Conservation (phyloP, 306 rosid genomes). For the Ceratonia siliqua region DNA sequence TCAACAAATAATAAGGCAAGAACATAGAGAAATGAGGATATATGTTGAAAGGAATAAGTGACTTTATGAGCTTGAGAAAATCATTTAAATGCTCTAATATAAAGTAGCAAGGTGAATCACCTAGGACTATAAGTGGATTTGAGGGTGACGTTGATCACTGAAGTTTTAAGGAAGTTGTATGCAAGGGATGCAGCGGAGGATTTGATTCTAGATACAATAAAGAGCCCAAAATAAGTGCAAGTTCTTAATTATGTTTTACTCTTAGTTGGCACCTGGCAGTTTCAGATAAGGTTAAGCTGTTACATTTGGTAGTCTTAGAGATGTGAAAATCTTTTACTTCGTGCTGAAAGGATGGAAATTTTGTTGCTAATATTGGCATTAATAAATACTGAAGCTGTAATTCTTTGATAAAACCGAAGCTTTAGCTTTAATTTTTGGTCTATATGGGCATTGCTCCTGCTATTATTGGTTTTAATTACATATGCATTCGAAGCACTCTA, state of each 20-base stretch:
- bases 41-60: background rate
- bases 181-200: background rate
- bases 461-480: background rate
- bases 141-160: background rate
- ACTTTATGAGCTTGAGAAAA: background rate
- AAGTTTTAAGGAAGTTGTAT: background rate
- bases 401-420: background rate
- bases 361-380: background rate
- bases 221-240: background rate
- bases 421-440: background rate
- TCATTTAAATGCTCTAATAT: background rate
- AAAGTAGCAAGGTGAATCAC: background rate
- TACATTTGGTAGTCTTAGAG: background rate
- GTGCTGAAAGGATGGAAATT: slow-evolving; percentile 3
- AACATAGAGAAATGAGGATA: background rate
- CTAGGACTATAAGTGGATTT: background rate
- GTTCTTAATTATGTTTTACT: background rate
- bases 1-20: background rate
- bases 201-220: background rate
- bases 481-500: slow-evolving; percentile 9
- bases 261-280: background rate
- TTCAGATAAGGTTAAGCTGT: background rate
- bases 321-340: background rate
- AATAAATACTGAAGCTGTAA: background rate
- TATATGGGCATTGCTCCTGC: background rate